Evolutionary conservation across 2,329 filamentous ascomycete species (phyloP).

Genomic region (Aulographum hederae): DNA sequence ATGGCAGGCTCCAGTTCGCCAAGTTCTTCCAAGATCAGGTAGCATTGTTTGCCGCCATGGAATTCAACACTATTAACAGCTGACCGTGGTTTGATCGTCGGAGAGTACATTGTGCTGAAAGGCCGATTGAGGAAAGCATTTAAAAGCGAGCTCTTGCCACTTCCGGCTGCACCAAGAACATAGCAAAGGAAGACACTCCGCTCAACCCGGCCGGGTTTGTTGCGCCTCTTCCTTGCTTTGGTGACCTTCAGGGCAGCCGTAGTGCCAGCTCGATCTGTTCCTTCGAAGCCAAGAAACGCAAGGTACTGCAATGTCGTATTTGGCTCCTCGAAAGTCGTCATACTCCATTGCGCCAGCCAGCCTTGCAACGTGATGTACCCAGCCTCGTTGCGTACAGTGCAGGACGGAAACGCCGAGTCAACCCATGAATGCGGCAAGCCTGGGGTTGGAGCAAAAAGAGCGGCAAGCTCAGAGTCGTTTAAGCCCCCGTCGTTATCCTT

Average conservation of each 20-base stretch:
- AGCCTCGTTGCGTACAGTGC: slow-evolving; percentile 86
- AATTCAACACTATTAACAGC: slow-evolving; percentile 95
- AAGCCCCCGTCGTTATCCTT: slow-evolving; percentile 94
- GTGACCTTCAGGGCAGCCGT: slow-evolving; percentile 85
- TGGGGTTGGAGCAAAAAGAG: slow-evolving; percentile 83
- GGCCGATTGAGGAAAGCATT: slow-evolving; percentile 82
- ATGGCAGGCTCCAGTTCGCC: slow-evolving; percentile 92
- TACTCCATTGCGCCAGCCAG: slow-evolving; percentile 98
- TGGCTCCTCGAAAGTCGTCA: slow-evolving; percentile 94
- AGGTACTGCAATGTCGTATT: slow-evolving; percentile 92
- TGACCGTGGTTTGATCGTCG: slow-evolving; percentile 84
- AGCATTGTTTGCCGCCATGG: slow-evolving; percentile 89
- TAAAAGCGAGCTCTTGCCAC: slow-evolving; percentile 80
- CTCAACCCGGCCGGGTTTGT: slow-evolving; percentile 51
- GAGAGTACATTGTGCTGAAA: slow-evolving; percentile 68
- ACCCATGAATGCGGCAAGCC: slow-evolving; percentile 75
- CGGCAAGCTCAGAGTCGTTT: slow-evolving; percentile 67
- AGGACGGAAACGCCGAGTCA: slow-evolving; percentile 78
- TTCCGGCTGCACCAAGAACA: slow-evolving; percentile 65
- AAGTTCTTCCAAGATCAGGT: slow-evolving; percentile 86
- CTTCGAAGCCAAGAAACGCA: slow-evolving; percentile 85
- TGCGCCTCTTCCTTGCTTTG: slow-evolving; percentile 71
- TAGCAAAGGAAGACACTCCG: slow-evolving; percentile 92
- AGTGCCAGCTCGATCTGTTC: slow-evolving; percentile 30
- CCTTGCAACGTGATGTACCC: slow-evolving; percentile 92